Base-by-base conservation (phyloP, 768 basidiomycete genomes). In the Podaxis rugospora region DNA sequence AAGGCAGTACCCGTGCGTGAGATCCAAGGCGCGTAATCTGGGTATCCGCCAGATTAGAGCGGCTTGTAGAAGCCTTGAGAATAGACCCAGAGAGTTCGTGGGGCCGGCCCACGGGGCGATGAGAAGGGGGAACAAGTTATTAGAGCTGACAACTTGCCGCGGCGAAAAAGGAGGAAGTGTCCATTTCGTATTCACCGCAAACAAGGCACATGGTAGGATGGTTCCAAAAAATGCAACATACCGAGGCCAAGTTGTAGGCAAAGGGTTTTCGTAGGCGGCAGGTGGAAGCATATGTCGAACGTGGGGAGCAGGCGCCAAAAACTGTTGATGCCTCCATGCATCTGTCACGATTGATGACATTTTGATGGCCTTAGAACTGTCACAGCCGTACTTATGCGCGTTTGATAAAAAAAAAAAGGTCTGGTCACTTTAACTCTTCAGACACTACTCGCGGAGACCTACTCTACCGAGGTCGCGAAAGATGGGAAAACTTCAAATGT, bases 61-160 rank as follows among this genome's bases (percentile, higher is more conserved):
- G 18, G 66, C 67, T 62, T 72, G 74, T 2, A 73, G 11, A 9
- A 67, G 25, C 2, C 71, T 66, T 9, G 71, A 73, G 6, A 68
- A 57, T 18, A 72, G 67, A 14, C 70, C 54, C 14, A 64, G 63
- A 11, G 70, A 63, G 28, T 61, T 64, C 9, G 55, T 52, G 0
- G 75, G 74, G 35, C 65, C 63, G 1, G 74, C 65, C 77, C 77
- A 78, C 23, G 73, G 76, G 9, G 74, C 74, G 11, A 74, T 46
- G 3, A 79, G 51, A 6, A 78, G 65, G 9, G 72, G 66, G 9
- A 70, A 51, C 0, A 75, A 60, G 59, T 78, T 68, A 37, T 65
- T 67, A 6, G 72, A 69, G 57, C 75, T 69, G 54, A 78, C 68
- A 21, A 78, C 49, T 67, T 75, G 77, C 16, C 71, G 76, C 10